These are phyloP conservation scores for Citrus australasica DNA, from an alignment of 345 rosid genomes.

Conservation along the genomic window DNA sequence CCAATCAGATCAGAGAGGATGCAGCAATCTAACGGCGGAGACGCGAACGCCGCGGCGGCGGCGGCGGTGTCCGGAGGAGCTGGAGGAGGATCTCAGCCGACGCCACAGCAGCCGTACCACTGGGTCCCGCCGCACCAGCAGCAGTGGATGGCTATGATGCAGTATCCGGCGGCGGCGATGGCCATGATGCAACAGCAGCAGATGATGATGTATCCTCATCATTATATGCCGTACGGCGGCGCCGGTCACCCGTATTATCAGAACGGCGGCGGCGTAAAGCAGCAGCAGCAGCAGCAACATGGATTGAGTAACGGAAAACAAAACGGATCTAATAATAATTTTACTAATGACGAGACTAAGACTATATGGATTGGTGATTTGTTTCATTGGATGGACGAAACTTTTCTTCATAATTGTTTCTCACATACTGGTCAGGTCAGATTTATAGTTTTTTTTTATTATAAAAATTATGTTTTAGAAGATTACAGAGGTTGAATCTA, in stretches of 20 bases:
- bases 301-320: slow-evolving; percentile 27
- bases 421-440: slow-evolving; percentile 72
- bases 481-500: neutral
- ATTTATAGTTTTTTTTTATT: neutral
- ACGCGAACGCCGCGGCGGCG: slow-evolving; percentile 25
- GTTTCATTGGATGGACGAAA: slow-evolving; percentile 83
- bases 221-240: slow-evolving; percentile 58
- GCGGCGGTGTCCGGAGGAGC: slow-evolving; percentile 17
- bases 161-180: slow-evolving; percentile 86
- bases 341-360: slow-evolving; percentile 51
- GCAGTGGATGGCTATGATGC: slow-evolving; percentile 72
- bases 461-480: neutral
- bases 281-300: slow-evolving; percentile 26
- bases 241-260: slow-evolving; percentile 34
- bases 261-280: slow-evolving; percentile 18
- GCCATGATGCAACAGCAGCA: slow-evolving; percentile 96
- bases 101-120: slow-evolving; percentile 12
- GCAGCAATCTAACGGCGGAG: slow-evolving; percentile 53
- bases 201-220: slow-evolving; percentile 92
- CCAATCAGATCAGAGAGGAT: slow-evolving; percentile 26
- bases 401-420: slow-evolving; percentile 70
- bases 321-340: slow-evolving; percentile 26
- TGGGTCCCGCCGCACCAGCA: slow-evolving; percentile 29
- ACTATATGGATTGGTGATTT: slow-evolving; percentile 81
- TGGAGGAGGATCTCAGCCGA: slow-evolving; percentile 42